phyloP scores from a whole-genome alignment of 2,329 filamentous ascomycete genomes.

The Sphaerulina vaccinii region DNA sequence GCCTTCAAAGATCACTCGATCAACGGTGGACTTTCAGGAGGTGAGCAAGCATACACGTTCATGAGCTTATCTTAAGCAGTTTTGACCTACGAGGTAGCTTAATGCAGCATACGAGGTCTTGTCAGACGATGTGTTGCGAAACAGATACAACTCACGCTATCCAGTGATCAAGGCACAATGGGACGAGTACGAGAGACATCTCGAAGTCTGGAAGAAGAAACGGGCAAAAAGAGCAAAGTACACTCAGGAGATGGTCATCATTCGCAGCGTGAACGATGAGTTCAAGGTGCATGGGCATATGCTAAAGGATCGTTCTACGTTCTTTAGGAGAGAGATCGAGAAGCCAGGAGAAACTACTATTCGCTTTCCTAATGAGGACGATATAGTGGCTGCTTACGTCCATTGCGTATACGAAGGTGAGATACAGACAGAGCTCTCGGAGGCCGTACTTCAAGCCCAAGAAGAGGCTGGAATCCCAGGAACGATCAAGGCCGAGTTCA shows the following conservation, averaged over 20 bases:
- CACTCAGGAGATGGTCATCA: not conserved
- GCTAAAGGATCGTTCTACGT: slow-evolving; percentile 2
- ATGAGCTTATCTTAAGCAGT: too few relatives aligned
- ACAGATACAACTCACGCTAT: not conserved
- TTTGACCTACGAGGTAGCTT: not conserved
- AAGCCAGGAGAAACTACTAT: not conserved
- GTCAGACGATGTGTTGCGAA: not conserved
- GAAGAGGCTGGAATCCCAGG: not conserved
- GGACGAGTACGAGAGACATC: slow-evolving; percentile 11
- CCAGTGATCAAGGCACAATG: slow-evolving; percentile 10
- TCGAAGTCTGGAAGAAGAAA: not conserved
- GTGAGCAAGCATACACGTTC: not conserved
- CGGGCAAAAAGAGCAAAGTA: not conserved
- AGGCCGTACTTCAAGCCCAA: slow-evolving; percentile 2
- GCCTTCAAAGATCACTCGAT: not conserved
- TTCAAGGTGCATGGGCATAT: slow-evolving; percentile 8
- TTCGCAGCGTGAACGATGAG: slow-evolving; percentile 3
- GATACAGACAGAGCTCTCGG: slow-evolving; percentile 2
- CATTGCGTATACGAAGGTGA: slow-evolving; percentile 4
- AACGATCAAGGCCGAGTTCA: slow-evolving; percentile 1
- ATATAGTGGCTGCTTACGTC: slow-evolving; percentile 12
- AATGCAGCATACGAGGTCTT: slow-evolving; percentile 6
- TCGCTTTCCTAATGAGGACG: slow-evolving; percentile 3
- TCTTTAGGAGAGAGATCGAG: not conserved
- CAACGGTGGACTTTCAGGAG: slow-evolving; percentile 3